These are phyloP conservation scores for Apiosordaria backusii DNA, from an alignment of 495 filamentous ascomycete species.

Conservation along the genomic window DNA sequence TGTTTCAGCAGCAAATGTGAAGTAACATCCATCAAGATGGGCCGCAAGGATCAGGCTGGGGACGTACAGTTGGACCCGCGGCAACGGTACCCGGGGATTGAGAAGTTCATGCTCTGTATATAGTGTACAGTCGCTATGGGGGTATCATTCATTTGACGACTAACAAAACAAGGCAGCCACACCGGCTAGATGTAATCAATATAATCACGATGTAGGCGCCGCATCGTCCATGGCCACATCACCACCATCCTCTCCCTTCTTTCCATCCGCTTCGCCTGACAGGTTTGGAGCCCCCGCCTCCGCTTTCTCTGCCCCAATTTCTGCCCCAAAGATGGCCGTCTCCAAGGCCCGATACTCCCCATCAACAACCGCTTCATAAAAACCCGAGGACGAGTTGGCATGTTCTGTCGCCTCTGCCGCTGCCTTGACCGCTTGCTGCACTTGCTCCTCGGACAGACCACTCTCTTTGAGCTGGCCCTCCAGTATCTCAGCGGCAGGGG, in stretches of 20 bases:
- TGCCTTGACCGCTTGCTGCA: slow-evolving; percentile 57
- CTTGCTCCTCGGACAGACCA: slow-evolving; percentile 60
- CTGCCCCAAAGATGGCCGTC: slow-evolving; percentile 24
- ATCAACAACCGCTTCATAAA: slow-evolving; percentile 65
- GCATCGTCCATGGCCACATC: slow-evolving; percentile 26
- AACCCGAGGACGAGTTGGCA: slow-evolving; percentile 50
- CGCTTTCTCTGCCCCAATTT: background rate
- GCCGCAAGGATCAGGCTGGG: too few relatives aligned
- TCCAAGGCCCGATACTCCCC: slow-evolving; percentile 46
- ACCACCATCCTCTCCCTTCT: slow-evolving; percentile 6
- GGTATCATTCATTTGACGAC: background rate
- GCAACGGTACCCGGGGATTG: background rate
- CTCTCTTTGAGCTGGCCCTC: slow-evolving; percentile 56
- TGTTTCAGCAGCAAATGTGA: too few relatives aligned
- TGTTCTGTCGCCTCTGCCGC: slow-evolving; percentile 65
- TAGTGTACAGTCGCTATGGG: slow-evolving; percentile 37
- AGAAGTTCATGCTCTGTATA: too few relatives aligned
- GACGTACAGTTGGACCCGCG: background rate
- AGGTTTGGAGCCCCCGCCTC: background rate
- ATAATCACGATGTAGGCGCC: background rate
- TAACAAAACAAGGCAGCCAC: background rate
- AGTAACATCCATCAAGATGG: background rate
- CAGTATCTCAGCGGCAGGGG: slow-evolving; percentile 60
- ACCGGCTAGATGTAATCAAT: background rate
- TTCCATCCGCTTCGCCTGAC: slow-evolving; percentile 6